Base-by-base conservation (phyloP, 805 yeast species). In the Lipomyces starkeyi region DNA sequence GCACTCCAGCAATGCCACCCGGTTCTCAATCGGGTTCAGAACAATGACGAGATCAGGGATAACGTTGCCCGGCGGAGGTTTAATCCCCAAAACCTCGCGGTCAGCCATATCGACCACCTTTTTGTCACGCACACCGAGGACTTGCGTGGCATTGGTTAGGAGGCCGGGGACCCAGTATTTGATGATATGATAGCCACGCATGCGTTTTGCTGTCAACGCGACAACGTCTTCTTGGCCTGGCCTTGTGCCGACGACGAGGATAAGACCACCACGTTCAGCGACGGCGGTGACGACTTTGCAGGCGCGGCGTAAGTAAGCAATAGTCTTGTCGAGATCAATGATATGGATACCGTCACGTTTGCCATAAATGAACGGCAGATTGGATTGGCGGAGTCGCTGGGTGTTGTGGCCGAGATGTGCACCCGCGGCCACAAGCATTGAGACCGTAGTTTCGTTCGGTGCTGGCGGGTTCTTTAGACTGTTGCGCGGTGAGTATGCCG, bases 161-260 rank as follows among this genome's bases (percentile, higher is more conserved):
- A 96, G 90, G 72, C 99, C 99, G 1, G 98, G 97, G 68, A 91
- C 86, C 99, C 99, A 95, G 76, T 93, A 87, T 59, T 87, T 84
- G 27, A 90, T 83, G 25, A 95, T 93, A 76, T 89, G 93, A 79
- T 87, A 92, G 17, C 97, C 97, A 66, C 86, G 84, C 64, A 88
- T 82, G 73, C 96, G 85, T 58, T 82, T 80, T 1, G 98, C 97
- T 11, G 97, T 97, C 68, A 84, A 86, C 75, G 88, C 88, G 59
- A 95, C 86, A 0, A 92, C 84, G 64, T 89, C 83, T 69, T 86
- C 86, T 75, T 91, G 95, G 63, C 92, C 93, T 61, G 87, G 86
- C 65, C 90, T 83, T 9, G 97, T 89, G 32, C 98, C 98, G 29
- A 95, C 88, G 76, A 87, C 92, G 60, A 95, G 80, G 55, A 95